Evolutionary conservation across 2,329 filamentous ascomycete genomes (phyloP), one percentile per base, ranked within the genome.

Genomic region (Mycocentrospora acerina): DNA sequence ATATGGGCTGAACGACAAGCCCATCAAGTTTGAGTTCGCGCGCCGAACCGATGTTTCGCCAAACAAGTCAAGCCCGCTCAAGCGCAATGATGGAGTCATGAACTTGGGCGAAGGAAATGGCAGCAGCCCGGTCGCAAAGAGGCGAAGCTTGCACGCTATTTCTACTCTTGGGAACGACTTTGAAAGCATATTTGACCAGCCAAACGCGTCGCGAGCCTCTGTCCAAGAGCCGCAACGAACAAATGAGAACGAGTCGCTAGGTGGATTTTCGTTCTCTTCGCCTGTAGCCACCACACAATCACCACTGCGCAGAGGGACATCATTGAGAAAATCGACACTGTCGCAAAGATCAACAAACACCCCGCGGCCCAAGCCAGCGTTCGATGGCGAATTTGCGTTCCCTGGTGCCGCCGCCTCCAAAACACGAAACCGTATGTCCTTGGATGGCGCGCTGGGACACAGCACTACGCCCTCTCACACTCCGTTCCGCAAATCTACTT

Each of bases 41-140:
- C 57, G 62, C 17, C 53, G 55, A 18, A 46, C 53, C 15, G 55
- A 59, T 36, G 28, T 57, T 22, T 59, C 55, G 11, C 49, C 55
- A 2, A 73, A 79, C 13, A 81, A 82, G 44, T 83, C 85, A 5
- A 95, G 91, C 62, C 90, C 91, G 4, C 72, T 97, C 54, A 96
- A 97, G 76, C 83, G 93, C 55, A 91, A 86, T 60, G 91, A 97
- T 71, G 85, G 87, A 29, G 85, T 85, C 35, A 91, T 95, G 86
- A 89, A 88, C 58, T 72, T 94, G 32, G 90, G 95, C 57, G 85
- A 88, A 48, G 77, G 82, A 18, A 85, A 79, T 55, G 76, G 86
- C 39, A 87, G 87, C 53, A 96, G 88, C 59, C 91, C 93, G 1
- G 87, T 91, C 43, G 88, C 90, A 31, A 96, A 96, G 74, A 81